Conservation (phyloP, 805 yeast species). For the Saturnispora serradocipensis region DNA sequence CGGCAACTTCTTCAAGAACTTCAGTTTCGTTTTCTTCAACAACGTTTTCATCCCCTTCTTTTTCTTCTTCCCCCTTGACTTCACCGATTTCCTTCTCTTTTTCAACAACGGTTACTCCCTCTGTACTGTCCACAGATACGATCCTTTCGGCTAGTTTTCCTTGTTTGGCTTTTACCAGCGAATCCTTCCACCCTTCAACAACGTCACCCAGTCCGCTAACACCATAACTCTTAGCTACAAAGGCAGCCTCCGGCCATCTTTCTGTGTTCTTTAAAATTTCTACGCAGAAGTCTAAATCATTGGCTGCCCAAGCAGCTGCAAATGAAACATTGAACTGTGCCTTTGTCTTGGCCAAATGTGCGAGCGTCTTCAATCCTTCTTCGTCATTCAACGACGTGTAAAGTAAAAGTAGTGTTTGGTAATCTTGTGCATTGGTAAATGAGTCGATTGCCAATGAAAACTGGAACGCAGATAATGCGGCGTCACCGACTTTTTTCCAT, state of each 20-base stretch:
- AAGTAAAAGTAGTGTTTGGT: conserved; percentile 70
- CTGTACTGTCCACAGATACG: conserved; percentile 27
- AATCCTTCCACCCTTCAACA: conserved; percentile 60
- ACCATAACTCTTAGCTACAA: conserved; percentile 65
- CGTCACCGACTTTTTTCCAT: conserved; percentile 91
- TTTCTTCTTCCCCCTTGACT: conserved; percentile 7
- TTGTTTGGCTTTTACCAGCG: conserved; percentile 44
- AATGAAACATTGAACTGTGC: conserved; percentile 89
- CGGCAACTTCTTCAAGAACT: conserved; percentile 15
- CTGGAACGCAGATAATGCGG: conserved; percentile 71
- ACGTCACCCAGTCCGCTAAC: conserved; percentile 32
- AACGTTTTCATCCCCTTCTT: conserved; percentile 13
- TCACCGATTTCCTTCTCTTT: conserved; percentile 10
- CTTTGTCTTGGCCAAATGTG: conserved; percentile 51
- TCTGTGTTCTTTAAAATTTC: conserved; percentile 58
- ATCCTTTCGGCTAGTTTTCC: conserved; percentile 54
- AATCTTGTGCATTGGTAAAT: conserved; percentile 70
- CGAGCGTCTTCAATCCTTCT: conserved; percentile 51
- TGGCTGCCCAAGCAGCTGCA: conserved; percentile 82
- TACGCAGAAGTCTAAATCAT: conserved; percentile 56
- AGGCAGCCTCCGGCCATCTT: conserved; percentile 75
- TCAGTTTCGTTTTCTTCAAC: conserved; percentile 10
- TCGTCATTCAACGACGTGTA: conserved; percentile 74
- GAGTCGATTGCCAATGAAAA: conserved; percentile 72
- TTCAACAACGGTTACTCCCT: conserved; percentile 19